Percentiles rank a stretch among this genome's conserved stretches.
Conservation (phyloP, 257 asterid genomes). For the Solanum acaule region DNA sequence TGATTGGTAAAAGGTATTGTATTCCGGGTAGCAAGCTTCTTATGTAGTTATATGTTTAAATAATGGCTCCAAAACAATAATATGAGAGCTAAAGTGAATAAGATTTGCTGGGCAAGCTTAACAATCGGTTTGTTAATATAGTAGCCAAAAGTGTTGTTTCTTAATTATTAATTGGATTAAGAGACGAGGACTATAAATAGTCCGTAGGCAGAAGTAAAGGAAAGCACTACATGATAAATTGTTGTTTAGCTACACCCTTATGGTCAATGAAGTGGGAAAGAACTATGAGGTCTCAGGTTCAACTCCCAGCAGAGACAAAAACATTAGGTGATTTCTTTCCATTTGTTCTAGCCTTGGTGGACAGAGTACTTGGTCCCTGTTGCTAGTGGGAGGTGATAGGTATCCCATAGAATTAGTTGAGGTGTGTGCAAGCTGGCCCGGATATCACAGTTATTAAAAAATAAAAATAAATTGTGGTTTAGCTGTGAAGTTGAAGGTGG, state of each 20-base stretch:
- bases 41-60: slow-evolving; percentile 1
- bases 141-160: not conserved
- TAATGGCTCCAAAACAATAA: not conserved
- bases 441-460: not conserved
- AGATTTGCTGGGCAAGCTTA: not conserved
- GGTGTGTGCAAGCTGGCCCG: not conserved
- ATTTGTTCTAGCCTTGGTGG: not conserved
- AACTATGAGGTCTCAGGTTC: not conserved
- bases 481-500: not conserved
- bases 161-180: not conserved
- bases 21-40: slow-evolving; percentile 36
- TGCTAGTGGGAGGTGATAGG: not conserved
- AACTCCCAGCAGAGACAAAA: not conserved
- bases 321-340: not conserved
- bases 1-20: not conserved
- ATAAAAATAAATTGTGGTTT: not conserved
- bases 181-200: not conserved
- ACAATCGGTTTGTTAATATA: not conserved
- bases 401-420: not conserved
- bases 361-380: not conserved
- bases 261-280: not conserved
- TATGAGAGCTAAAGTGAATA: not conserved
- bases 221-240: not conserved
- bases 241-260: not conserved
- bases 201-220: not conserved